Evolutionary conservation across 768 basidiomycete species (phyloP).

Genomic region (Leccinum obscurum): DNA sequence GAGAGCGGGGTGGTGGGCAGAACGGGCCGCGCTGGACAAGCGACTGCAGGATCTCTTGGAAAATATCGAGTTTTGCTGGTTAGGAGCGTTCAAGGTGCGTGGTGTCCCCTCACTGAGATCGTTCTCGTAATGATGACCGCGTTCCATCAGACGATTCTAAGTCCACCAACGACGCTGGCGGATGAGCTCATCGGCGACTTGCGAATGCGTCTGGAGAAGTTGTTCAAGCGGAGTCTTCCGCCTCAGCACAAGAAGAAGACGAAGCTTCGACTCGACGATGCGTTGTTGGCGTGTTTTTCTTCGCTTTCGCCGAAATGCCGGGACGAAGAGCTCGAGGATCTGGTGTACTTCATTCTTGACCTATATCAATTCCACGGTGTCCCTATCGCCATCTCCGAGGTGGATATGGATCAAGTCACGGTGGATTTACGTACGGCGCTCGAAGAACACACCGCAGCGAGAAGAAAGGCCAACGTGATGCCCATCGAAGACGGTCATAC

Average conservation of each 20-base stretch:
- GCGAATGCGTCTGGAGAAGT: constrained; percentile 66
- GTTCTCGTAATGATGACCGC: neutral
- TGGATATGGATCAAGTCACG: constrained; percentile 88
- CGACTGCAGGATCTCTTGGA: constrained; percentile 72
- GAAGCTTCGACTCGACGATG: constrained; percentile 64
- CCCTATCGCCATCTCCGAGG: constrained; percentile 84
- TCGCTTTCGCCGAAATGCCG: constrained; percentile 77
- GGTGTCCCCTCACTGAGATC: neutral
- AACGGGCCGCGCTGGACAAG: constrained; percentile 71
- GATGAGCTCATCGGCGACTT: constrained; percentile 54
- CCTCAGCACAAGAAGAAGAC: constrained; percentile 60
- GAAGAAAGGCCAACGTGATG: constrained; percentile 33
- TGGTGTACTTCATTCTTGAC: constrained; percentile 91
- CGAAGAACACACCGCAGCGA: constrained; percentile 60
- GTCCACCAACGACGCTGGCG: constrained; percentile 43
- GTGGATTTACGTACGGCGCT: constrained; percentile 78
- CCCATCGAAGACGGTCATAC: constrained; percentile 61
- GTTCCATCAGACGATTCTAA: constrained; percentile 55
- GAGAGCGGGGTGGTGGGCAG: constrained; percentile 83
- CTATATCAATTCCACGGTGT: constrained; percentile 93
- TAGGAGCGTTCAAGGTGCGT: constrained; percentile 93
- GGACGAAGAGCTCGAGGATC: constrained; percentile 94
- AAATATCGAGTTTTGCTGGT: constrained; percentile 94
- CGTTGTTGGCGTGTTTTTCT: constrained; percentile 84
- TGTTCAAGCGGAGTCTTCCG: constrained; percentile 67